phyloP scores from a whole-genome alignment of 208 protist species.

The Trypanosoma scelopori region DNA sequence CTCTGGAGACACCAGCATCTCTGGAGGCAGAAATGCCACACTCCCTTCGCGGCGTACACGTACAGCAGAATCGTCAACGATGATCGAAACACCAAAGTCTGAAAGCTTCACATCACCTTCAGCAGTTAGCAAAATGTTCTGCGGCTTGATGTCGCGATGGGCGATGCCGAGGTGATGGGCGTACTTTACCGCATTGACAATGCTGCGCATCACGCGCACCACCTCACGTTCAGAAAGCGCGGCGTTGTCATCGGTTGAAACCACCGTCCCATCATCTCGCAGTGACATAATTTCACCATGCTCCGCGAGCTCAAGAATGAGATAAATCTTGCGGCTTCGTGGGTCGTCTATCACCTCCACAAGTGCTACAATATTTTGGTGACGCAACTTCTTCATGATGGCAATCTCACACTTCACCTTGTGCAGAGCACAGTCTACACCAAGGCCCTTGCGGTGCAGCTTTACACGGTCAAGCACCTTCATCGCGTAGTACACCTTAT shows the following conservation, averaged over 20 bases:
- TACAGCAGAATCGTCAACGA: slow-evolving; percentile 34
- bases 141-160: slow-evolving; percentile 81
- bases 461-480: slow-evolving; percentile 54
- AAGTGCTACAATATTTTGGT: slow-evolving; percentile 90
- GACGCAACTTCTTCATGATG: slow-evolving; percentile 92
- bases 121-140: slow-evolving; percentile 63
- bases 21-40: slow-evolving; percentile 74
- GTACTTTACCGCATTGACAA: slow-evolving; percentile 48
- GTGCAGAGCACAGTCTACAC: slow-evolving; percentile 30
- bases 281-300: slow-evolving; percentile 48
- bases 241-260: slow-evolving; percentile 28
- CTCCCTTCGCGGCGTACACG: slow-evolving; percentile 52
- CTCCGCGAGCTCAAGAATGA: slow-evolving; percentile 86
- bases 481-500: slow-evolving; percentile 52
- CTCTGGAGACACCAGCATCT: slow-evolving; percentile 48
- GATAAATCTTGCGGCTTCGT: slow-evolving; percentile 71
- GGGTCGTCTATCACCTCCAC: slow-evolving; percentile 94
- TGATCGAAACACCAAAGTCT: slow-evolving; percentile 67
- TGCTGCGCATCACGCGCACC: slow-evolving; percentile 32
- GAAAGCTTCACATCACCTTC: slow-evolving; percentile 69
- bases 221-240: slow-evolving; percentile 33
- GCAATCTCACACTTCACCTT: slow-evolving; percentile 80
- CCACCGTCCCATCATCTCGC: slow-evolving; percentile 44
- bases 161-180: slow-evolving; percentile 55
- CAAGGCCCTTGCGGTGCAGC: slow-evolving; percentile 39